Conservation (phyloP, 345 rosid species). For the Nephelium lappaceum region DNA sequence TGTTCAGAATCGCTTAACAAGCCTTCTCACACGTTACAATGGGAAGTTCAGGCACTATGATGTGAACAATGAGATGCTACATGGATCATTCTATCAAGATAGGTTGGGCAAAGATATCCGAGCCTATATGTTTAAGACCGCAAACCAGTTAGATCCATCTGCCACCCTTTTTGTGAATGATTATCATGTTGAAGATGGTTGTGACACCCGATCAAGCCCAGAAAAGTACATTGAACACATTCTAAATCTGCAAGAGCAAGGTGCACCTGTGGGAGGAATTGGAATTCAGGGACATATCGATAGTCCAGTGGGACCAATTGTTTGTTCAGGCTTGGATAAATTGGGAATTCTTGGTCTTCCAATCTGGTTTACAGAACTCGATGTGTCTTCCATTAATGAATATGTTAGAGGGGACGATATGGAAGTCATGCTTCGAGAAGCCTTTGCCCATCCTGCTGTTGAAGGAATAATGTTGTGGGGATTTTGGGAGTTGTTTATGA, state of each 20-base stretch:
- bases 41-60: constrained; percentile 90
- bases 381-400: constrained; percentile 81
- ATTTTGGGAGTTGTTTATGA: constrained; percentile 95
- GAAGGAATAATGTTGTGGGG: constrained; percentile 99
- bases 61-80: constrained; percentile 97
- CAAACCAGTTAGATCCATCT: constrained; percentile 69
- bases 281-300: constrained; percentile 95
- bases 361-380: constrained; percentile 95
- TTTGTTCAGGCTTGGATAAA: constrained; percentile 71
- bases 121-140: constrained; percentile 72
- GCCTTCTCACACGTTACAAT: constrained; percentile 80
- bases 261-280: constrained; percentile 87
- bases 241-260: constrained; percentile 68
- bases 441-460: constrained; percentile 87
- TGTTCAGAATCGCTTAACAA: constrained; percentile 65
- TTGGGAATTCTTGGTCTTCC: constrained; percentile 80
- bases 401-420: constrained; percentile 88
- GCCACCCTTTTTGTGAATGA: constrained; percentile 82
- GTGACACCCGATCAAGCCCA: constrained; percentile 70
- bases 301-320: constrained; percentile 76
- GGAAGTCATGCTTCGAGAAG: constrained; percentile 94
- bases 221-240: constrained; percentile 80
- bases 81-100: constrained; percentile 84
- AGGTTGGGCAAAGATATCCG: constrained; percentile 62
- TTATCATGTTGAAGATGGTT: constrained; percentile 88